Base-by-base conservation (phyloP, 768 basidiomycete genomes). In the Tephrocybe sp. region DNA sequence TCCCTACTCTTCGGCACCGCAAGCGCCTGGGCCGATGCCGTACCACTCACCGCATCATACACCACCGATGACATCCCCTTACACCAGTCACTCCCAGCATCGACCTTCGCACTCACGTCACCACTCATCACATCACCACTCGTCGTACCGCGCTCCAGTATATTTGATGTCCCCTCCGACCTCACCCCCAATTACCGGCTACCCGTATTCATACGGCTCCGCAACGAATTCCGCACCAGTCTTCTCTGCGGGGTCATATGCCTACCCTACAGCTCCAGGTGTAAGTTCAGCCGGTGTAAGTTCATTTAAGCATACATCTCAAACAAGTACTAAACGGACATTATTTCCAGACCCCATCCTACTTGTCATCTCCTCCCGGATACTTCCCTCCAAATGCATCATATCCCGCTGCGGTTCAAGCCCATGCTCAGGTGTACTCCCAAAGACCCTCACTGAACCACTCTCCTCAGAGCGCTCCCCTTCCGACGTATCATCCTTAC, bases 21-120 rank as follows among this genome's bases (percentile, higher is more conserved):
- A n/a, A 17, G 39, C 47, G 3, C 56, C 54, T 23, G 54, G 56
- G 8, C 54, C 48, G 8, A 55, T 56, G 52, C 56, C 56, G 1
- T 54, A 54, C n/a, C 32, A 39, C 24, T 53, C 50, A 26, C 49
- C 45, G 32, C 48, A 54, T 18, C 32, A 39, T 18, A 49, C 50
- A 26, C 49, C 45, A 33, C 48, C 45, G 10, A 33, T 37, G 9
- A 8, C 54, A 18, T 28, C 48, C 15, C 55, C 46, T 20, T 12
- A 37, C 37, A 6, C 39, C 14, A 11, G 8, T 18, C 32, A 51
- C 15, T 3, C 24, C 12, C 21, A 53, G 44, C 30, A 33, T 6
- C 32, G 48, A 21, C 51, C 38, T 26, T 45, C 48, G 2, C 24
- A 39, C 17, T 28, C 48, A 23, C 48, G 49, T 9, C 51, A 50